Percentiles rank a stretch among this genome's conserved stretches.
phyloP scores from a whole-genome alignment of 2,329 filamentous ascomycete genomes.

The Penicillium expansum region DNA sequence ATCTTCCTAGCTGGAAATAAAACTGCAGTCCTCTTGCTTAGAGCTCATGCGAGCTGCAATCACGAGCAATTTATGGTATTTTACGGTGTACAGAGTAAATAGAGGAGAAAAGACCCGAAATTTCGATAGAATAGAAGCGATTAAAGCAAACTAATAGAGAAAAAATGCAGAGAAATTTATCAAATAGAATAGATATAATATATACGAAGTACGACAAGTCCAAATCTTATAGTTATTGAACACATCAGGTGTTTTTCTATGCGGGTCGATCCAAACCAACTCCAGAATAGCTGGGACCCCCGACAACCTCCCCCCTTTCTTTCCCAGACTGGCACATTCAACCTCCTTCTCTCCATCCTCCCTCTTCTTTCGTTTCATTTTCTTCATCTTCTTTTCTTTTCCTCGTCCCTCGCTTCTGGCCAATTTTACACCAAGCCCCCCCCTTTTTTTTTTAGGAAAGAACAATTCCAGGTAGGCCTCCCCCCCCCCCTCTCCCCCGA shows the following conservation, averaged over 20 bases:
- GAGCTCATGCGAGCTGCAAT: neutral
- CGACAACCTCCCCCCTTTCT: slow-evolving; percentile 32
- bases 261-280: slow-evolving; percentile 23
- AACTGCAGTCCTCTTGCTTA: neutral
- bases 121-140: neutral
- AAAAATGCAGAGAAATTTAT: neutral
- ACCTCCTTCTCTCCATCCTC: slow-evolving; percentile 21
- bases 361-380: slow-evolving; percentile 26
- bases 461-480: slow-evolving; percentile 13
- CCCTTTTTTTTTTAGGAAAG: slow-evolving; percentile 7
- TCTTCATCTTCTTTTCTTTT: slow-evolving; percentile 17
- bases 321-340: slow-evolving; percentile 26
- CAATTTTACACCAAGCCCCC: slow-evolving; percentile 8
- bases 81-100: neutral
- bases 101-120: neutral
- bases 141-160: neutral
- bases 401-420: slow-evolving; percentile 23
- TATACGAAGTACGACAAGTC: neutral
- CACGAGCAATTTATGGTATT: neutral
- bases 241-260: slow-evolving; percentile 8
- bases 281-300: slow-evolving; percentile 24
- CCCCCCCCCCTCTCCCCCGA: slow-evolving; percentile 8
- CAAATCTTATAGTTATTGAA: neutral
- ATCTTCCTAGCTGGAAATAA: neutral
- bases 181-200: neutral